These are phyloP conservation scores for Colletotrichum gigasporum DNA, from an alignment of 2,329 filamentous ascomycete species.

Conservation along the genomic window DNA sequence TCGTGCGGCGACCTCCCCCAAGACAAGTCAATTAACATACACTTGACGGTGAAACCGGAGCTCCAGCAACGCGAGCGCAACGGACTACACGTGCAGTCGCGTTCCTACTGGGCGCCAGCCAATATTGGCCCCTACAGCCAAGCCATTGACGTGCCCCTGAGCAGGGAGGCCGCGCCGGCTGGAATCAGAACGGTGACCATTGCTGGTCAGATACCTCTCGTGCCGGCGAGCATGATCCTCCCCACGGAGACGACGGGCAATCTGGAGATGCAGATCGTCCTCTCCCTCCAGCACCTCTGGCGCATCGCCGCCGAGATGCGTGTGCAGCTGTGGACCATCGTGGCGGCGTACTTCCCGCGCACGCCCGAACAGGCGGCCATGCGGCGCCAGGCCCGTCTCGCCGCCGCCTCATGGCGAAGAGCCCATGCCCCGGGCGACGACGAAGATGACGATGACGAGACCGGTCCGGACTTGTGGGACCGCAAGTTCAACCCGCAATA, in stretches of 20 bases:
- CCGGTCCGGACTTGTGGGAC: conserved; percentile 74
- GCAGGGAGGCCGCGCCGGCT: conserved; percentile 25
- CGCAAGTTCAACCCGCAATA: conserved; percentile 65
- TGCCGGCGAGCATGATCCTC: conserved; percentile 81
- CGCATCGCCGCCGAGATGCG: conserved; percentile 78
- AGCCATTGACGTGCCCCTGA: conserved; percentile 68
- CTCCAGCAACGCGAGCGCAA: conserved; percentile 51
- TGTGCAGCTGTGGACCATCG: conserved; percentile 79
- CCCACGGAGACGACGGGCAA: conserved; percentile 47
- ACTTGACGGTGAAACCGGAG: conserved; percentile 52
- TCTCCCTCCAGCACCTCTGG: conserved; percentile 91
- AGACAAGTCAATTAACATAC: conserved; percentile 68
- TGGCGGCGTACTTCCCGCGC: conserved; percentile 76
- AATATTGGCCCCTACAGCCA: conserved; percentile 99
- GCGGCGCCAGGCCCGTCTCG: conserved; percentile 49
- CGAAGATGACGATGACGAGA: conserved; percentile 51
- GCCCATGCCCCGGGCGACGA: conserved; percentile 56
- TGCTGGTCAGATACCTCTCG: conserved; percentile 90
- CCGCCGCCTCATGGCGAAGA: conserved; percentile 56
- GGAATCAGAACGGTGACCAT: conserved; percentile 64
- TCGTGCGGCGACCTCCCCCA: conserved; percentile 78
- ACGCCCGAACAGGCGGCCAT: conserved; percentile 39
- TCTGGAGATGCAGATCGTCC: conserved; percentile 67
- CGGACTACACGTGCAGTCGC: conserved; percentile 87
- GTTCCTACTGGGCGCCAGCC: conserved; percentile 96